These are phyloP conservation scores for Penicillium sp. DNA, from an alignment of 2,329 filamentous ascomycete species.

Conservation along the genomic window DNA sequence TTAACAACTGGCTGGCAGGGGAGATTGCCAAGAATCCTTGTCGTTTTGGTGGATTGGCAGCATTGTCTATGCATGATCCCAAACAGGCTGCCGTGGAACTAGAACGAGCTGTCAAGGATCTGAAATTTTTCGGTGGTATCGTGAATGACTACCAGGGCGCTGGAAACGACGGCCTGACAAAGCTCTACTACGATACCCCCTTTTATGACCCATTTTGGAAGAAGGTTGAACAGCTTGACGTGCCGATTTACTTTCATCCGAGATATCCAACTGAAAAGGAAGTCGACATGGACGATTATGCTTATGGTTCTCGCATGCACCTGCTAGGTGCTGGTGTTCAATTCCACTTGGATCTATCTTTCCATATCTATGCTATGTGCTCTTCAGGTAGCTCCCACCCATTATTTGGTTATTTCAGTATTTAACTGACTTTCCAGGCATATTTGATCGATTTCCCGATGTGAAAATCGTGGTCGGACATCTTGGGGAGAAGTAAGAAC, in stretches of 20 bases:
- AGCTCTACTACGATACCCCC: background rate
- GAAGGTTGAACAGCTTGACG: conserved; percentile 9
- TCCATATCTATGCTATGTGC: background rate
- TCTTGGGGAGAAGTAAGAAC: conserved; percentile 42
- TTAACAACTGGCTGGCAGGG: conserved; percentile 47
- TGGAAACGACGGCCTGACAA: background rate
- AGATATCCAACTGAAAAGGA: conserved; percentile 1
- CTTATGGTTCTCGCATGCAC: background rate
- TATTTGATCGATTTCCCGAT: conserved; percentile 50
- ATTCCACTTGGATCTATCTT: background rate
- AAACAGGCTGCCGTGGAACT: conserved; percentile 36
- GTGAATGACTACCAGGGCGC: conserved; percentile 4
- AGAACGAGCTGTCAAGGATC: conserved; percentile 52
- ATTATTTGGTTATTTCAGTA: too few species aligned
- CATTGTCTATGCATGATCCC: conserved; percentile 38
- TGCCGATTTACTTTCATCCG: conserved; percentile 12
- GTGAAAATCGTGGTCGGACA: conserved; percentile 50
- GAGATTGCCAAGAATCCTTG: conserved; percentile 37
- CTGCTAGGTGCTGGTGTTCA: background rate
- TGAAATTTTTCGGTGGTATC: conserved; percentile 63
- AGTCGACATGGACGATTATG: background rate
- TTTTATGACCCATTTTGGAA: conserved; percentile 8
- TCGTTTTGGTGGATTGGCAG: conserved; percentile 24
- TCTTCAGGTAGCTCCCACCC: background rate
- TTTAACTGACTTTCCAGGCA: conserved; percentile 28